A percentile compares a stretch with the other conserved stretches of the same genome.
phyloP scores from a whole-genome alignment of 2,329 filamentous ascomycete genomes.

The Alternaria gaisen region DNA sequence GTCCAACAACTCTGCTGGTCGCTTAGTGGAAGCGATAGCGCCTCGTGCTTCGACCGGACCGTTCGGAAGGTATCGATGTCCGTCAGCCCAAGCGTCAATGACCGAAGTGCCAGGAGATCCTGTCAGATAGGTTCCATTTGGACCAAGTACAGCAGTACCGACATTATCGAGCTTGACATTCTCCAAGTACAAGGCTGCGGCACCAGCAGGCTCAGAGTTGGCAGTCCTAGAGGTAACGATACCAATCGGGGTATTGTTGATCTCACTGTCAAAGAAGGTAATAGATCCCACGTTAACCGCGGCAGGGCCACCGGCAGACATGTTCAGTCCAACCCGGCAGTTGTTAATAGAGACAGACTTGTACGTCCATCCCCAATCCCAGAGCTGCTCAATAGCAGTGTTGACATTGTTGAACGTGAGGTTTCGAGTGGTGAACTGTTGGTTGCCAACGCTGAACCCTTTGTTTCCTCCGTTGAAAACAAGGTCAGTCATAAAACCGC shows the following conservation, averaged over 20 bases:
- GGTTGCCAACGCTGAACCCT: conserved; percentile 55
- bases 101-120: conserved; percentile 33
- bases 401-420: conserved; percentile 61
- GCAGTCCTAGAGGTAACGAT: conserved; percentile 59
- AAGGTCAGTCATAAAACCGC: conserved; percentile 58
- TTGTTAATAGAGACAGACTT: conserved; percentile 61
- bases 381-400: conserved; percentile 65
- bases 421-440: conserved; percentile 66
- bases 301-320: conserved; percentile 47
- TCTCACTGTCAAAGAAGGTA: conserved; percentile 64
- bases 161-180: conserved; percentile 67
- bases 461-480: conserved; percentile 55
- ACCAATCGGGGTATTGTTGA: conserved; percentile 61
- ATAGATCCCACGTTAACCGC: conserved; percentile 63
- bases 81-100: conserved; percentile 45
- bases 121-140: conserved; percentile 35
- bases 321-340: conserved; percentile 62
- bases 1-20: conserved; percentile 52
- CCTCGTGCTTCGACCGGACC: conserved; percentile 58
- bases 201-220: conserved; percentile 54
- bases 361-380: conserved; percentile 69
- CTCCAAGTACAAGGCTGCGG: conserved; percentile 64
- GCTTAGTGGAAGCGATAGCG: conserved; percentile 55
- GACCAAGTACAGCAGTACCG: conserved; percentile 33
- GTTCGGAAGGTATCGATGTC: conserved; percentile 41